phyloP scores from a whole-genome alignment of 2,329 filamentous ascomycete species.

The Chrysoporthe austroafricana region DNA sequence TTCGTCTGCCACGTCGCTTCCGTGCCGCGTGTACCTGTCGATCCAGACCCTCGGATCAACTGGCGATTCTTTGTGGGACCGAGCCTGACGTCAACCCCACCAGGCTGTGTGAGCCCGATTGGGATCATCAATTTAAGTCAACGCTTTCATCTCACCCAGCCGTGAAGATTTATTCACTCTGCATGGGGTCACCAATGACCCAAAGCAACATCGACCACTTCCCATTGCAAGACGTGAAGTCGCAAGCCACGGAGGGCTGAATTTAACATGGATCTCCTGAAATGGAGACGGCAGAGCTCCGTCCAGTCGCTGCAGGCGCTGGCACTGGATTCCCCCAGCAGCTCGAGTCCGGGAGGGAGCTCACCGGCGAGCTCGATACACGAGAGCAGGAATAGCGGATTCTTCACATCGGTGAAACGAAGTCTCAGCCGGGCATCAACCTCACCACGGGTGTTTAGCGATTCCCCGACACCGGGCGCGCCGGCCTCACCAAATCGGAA shows the following conservation, averaged over 20 bases:
- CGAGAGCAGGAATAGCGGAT: constrained; percentile 31
- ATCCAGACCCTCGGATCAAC: constrained; percentile 24
- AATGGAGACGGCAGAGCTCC: constrained; percentile 29
- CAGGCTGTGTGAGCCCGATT: constrained; percentile 9
- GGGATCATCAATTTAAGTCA: constrained; percentile 7
- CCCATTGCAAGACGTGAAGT: neutral
- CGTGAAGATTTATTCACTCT: neutral
- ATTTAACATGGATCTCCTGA: constrained; percentile 26
- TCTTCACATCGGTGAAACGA: constrained; percentile 34
- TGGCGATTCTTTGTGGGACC: constrained; percentile 21
- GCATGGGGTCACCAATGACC: neutral
- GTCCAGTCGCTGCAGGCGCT: constrained; percentile 24
- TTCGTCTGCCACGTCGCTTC: constrained; percentile 13
- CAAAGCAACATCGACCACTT: neutral
- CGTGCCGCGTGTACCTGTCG: constrained; percentile 16
- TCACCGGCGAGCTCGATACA: constrained; percentile 34
- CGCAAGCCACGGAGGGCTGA: neutral
- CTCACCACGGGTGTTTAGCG: constrained; percentile 20
- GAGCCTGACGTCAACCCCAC: constrained; percentile 23
- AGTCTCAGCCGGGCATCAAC: constrained; percentile 34
- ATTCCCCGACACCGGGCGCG: constrained; percentile 14
- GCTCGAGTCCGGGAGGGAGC: constrained; percentile 28
- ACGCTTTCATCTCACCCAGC: neutral
- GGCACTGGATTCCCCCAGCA: constrained; percentile 28
- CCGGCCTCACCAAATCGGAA: constrained; percentile 19